phyloP scores from a whole-genome alignment of 1,284 basidiomycete genomes.

The Heterobasidion parviporum region DNA sequence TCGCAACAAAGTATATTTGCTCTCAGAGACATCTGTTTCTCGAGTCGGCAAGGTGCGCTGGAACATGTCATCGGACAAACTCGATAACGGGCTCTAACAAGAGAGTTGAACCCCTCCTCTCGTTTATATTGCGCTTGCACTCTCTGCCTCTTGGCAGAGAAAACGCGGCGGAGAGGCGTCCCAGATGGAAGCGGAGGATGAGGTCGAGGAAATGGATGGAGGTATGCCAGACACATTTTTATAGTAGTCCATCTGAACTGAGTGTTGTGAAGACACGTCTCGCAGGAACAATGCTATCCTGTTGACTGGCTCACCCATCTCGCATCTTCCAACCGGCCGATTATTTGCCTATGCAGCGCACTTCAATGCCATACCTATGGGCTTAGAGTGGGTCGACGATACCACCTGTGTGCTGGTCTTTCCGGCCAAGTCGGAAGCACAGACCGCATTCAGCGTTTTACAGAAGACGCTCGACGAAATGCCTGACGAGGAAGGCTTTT shows the following conservation, averaged over 20 bases:
- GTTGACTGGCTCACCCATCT: conserved; percentile 59
- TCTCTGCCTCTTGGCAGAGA: conserved; percentile 37
- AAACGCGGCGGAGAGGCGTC: conserved; percentile 33
- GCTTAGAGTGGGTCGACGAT: conserved; percentile 74
- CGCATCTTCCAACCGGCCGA: conserved; percentile 57
- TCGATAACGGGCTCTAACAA: conserved; percentile 36
- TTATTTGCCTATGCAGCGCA: conserved; percentile 73
- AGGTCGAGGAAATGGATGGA: conserved; percentile 36
- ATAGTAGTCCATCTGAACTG: neutral
- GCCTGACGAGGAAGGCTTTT: conserved; percentile 42
- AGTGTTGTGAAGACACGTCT: conserved; percentile 25
- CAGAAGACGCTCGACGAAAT: conserved; percentile 38
- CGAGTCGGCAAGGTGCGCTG: conserved; percentile 65
- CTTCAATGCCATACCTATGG: conserved; percentile 60
- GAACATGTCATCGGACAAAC: conserved; percentile 23
- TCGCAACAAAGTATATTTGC: conserved; percentile 57
- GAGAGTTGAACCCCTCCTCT: conserved; percentile 22
- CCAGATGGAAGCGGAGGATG: conserved; percentile 25
- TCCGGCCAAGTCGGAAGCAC: conserved; percentile 41
- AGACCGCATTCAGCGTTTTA: conserved; percentile 39
- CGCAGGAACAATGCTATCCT: conserved; percentile 63
- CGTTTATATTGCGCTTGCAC: neutral
- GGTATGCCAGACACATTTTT: conserved; percentile 18
- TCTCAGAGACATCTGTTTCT: conserved; percentile 48
- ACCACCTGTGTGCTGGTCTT: conserved; percentile 72